These are phyloP conservation scores for Aspergillus caelatus DNA, from an alignment of 2,329 filamentous ascomycete species.

Conservation along the genomic window DNA sequence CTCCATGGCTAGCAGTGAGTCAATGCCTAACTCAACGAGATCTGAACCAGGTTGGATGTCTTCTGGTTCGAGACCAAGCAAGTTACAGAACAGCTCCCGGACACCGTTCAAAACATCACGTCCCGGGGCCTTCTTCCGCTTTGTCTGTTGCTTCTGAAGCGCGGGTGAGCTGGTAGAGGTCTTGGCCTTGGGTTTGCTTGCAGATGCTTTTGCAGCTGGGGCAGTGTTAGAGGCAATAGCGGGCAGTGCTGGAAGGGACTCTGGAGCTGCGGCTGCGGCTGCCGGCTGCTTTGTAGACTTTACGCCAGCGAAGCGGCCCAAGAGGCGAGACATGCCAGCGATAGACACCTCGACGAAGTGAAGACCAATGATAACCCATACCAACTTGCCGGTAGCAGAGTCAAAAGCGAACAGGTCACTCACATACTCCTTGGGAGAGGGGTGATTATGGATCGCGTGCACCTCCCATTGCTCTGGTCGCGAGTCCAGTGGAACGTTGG, in stretches of 20 bases:
- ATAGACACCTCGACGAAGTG: slow-evolving; percentile 27
- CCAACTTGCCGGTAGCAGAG: slow-evolving; percentile 22
- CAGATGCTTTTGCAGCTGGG: neutral
- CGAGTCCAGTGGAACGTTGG: slow-evolving; percentile 9
- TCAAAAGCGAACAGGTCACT: slow-evolving; percentile 39
- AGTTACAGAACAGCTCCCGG: slow-evolving; percentile 9
- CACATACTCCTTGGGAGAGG: slow-evolving; percentile 19
- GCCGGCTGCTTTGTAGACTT: neutral
- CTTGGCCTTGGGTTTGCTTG: neutral
- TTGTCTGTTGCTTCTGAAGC: neutral
- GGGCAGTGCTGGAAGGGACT: neutral
- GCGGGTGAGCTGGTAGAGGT: neutral
- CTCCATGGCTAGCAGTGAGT: slow-evolving; percentile 18
- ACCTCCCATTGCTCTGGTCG: slow-evolving; percentile 26
- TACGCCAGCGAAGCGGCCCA: slow-evolving; percentile 1
- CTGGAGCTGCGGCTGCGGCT: neutral
- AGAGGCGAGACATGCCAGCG: slow-evolving; percentile 20
- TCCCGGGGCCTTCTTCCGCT: neutral
- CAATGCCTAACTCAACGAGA: slow-evolving; percentile 38
- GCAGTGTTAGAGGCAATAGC: neutral
- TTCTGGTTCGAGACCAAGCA: slow-evolving; percentile 39
- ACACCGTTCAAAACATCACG: neutral
- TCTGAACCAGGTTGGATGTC: slow-evolving; percentile 41
- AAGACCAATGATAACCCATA: slow-evolving; percentile 35
- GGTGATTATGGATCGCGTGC: slow-evolving; percentile 22